phyloP scores from a whole-genome alignment of 2,329 filamentous ascomycete genomes.

The Alternaria dauci region DNA sequence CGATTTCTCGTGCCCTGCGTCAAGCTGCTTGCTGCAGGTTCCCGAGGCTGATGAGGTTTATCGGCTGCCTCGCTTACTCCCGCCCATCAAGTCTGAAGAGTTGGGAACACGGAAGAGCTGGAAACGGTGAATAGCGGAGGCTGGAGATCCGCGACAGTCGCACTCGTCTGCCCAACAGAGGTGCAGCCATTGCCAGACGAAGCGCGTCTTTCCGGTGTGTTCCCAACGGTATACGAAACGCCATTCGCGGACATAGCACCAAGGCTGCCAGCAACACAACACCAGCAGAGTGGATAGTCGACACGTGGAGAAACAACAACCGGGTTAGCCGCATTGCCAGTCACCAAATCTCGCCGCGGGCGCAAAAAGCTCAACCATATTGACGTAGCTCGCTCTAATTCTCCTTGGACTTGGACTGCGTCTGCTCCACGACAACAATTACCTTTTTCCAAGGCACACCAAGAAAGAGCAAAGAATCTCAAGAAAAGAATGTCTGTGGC shows the following conservation, averaged over 20 bases:
- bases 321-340: slow-evolving; percentile 16
- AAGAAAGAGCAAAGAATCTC: slow-evolving; percentile 22
- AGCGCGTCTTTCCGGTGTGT: slow-evolving; percentile 10
- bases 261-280: slow-evolving; percentile 15
- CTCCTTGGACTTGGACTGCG: slow-evolving; percentile 33
- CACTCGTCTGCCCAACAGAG: not conserved
- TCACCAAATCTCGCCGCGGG: slow-evolving; percentile 21
- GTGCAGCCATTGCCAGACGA: slow-evolving; percentile 9
- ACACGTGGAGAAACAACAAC: slow-evolving; percentile 13
- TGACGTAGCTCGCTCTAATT: slow-evolving; percentile 33
- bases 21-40: slow-evolving; percentile 22
- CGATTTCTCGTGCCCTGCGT: slow-evolving; percentile 23
- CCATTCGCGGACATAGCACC: slow-evolving; percentile 11
- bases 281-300: slow-evolving; percentile 14
- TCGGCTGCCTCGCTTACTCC: slow-evolving; percentile 21
- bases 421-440: slow-evolving; percentile 28
- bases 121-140: slow-evolving; percentile 5
- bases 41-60: slow-evolving; percentile 17
- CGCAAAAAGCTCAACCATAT: slow-evolving; percentile 26
- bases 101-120: slow-evolving; percentile 15
- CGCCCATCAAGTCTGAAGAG: slow-evolving; percentile 11
- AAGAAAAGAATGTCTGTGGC: slow-evolving; percentile 38
- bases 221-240: slow-evolving; percentile 13
- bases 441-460: slow-evolving; percentile 29
- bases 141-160: slow-evolving; percentile 8